Evolutionary conservation across 176 grass and related monocot genomes (phyloP).

Genomic region (Oryza glumipatula): DNA sequence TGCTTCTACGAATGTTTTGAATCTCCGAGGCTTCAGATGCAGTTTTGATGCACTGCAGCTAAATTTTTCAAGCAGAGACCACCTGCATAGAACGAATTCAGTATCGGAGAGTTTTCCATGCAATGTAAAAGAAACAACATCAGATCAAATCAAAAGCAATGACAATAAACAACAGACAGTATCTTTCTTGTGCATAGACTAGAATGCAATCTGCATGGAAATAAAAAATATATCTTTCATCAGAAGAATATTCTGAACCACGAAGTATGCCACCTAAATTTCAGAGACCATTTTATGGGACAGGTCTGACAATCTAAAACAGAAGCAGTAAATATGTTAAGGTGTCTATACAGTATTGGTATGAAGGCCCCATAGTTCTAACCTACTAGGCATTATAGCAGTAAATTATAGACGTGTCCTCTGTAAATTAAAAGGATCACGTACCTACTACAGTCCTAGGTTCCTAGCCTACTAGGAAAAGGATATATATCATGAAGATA

Average conservation of each 20-base stretch:
- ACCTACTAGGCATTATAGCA: slow-evolving; percentile 9
- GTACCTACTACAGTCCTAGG: not conserved
- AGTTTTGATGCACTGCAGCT: slow-evolving; percentile 95
- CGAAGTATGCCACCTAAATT: not conserved
- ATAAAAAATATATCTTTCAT: slow-evolving; percentile 20
- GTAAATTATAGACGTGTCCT: not conserved
- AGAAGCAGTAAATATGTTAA: slow-evolving; percentile 18
- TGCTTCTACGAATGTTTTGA: slow-evolving; percentile 98
- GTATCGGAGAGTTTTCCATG: slow-evolving; percentile 22
- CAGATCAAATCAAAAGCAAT: slow-evolving; percentile 16
- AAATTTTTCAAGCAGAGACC: slow-evolving; percentile 97
- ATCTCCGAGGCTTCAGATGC: slow-evolving; percentile 95
- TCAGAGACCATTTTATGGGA: not conserved
- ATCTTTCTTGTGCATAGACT: not conserved
- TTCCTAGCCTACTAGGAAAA: not conserved
- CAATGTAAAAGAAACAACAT: slow-evolving; percentile 8
- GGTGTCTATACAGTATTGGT: slow-evolving; percentile 7
- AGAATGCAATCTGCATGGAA: not conserved
- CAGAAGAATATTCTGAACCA: not conserved
- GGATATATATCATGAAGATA: not conserved
- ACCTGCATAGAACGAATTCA: slow-evolving; percentile 64
- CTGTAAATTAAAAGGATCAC: slow-evolving; percentile 23
- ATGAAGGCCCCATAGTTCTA: slow-evolving; percentile 5
- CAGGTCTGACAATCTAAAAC: not conserved
- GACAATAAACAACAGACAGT: slow-evolving; percentile 9